Base-by-base conservation (phyloP, 257 asterid genomes). In the Primulina tabacum region DNA sequence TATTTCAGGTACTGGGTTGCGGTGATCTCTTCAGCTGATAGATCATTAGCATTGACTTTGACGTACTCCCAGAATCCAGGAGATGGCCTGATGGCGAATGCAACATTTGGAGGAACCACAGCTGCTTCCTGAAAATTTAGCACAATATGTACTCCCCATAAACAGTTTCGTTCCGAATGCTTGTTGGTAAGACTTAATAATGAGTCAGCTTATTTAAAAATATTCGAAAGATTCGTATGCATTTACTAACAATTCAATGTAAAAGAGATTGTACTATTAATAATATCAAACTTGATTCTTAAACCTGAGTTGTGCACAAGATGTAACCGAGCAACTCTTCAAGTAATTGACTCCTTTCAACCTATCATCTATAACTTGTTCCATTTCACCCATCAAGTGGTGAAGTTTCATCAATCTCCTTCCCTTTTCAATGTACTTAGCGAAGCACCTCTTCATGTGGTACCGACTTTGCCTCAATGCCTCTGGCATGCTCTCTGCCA, bases 11-110 rank as follows among this genome's bases (percentile, higher is more conserved):
- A 92, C 20, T 92, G 96, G 1, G 86, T 82, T 20, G 84, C 71
- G 6, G 98, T 82, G 64, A 90, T 83, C 34, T 90, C 93, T 58
- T 90, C 97, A 5, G 88, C 97, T 1, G 97, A 84, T 57, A 92
- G 89, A 74, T 92, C 96, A 77, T 78, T 81, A 2, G 93, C 91
- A 67, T 80, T 75, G 24, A 92, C 97, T 80, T 86, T 92, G 53
- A 92, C 92, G 11, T 81, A 85, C 84, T 92, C 98, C 98, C 98
- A 92, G 52, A 83, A 80, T 33, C 98, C 98, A 0, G 98, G 97
- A 68, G 90, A 84, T 2, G 95, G 97, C 72, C 98, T 82, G 16
- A 86, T 56, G 8, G 97, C 89, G 35, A 92, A 92, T 55, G 92
- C 93, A n/a, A 92, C 84, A 58, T 74, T 16, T 3, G 98, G 98